These are phyloP conservation scores for Trichoderma brevicompactum DNA, from an alignment of 2,329 filamentous ascomycete genomes.

Conservation along the genomic window DNA sequence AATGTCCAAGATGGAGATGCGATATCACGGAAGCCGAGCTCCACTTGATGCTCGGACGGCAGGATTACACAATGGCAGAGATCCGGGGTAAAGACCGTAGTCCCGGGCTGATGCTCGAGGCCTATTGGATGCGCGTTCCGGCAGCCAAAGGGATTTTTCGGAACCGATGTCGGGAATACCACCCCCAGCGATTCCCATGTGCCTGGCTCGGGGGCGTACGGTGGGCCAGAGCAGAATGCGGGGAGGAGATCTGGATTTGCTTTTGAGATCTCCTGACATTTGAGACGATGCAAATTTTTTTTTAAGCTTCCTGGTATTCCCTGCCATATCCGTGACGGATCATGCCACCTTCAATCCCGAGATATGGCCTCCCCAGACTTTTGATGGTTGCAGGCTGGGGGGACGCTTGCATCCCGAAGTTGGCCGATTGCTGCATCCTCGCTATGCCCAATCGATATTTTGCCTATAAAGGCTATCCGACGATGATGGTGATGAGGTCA, in stretches of 20 bases:
- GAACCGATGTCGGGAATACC: constrained; percentile 30
- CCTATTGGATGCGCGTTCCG: constrained; percentile 33
- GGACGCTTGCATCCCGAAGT: constrained; percentile 13
- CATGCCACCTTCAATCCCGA: constrained; percentile 14
- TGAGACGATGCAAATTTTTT: neutral
- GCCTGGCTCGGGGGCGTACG: constrained; percentile 15
- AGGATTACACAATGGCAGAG: constrained; percentile 31
- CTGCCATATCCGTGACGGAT: neutral
- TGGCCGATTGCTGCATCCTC: constrained; percentile 14
- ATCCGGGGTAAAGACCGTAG: constrained; percentile 30
- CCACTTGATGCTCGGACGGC: constrained; percentile 36
- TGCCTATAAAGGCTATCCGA: neutral
- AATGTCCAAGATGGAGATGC: constrained; percentile 13
- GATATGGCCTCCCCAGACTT: neutral
- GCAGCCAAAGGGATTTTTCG: constrained; percentile 37
- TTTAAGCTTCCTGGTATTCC: neutral
- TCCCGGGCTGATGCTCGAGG: constrained; percentile 20
- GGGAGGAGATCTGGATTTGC: constrained; percentile 21
- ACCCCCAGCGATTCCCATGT: constrained; percentile 24
- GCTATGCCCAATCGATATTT: neutral
- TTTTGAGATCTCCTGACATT: constrained; percentile 13
- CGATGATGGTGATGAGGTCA: neutral
- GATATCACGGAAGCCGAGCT: constrained; percentile 30
- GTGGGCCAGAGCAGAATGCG: constrained; percentile 27
- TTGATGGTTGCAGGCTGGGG: neutral